Conservation (phyloP, 768 basidiomycete species). For the Phanerochaete sordida region DNA sequence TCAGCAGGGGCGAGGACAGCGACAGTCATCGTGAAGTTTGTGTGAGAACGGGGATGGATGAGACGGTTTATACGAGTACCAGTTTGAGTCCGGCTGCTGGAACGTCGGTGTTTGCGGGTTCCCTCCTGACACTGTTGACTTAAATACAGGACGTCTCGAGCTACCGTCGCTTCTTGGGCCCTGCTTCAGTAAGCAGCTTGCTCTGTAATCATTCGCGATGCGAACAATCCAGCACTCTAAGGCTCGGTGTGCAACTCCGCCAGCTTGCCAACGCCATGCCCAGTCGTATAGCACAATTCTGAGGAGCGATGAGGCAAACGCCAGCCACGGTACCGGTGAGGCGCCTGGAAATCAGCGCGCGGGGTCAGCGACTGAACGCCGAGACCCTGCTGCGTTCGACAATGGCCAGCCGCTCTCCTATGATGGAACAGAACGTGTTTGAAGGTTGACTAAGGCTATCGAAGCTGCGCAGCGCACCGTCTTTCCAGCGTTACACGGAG, state of each 20-base stretch:
- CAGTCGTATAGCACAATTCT: not conserved
- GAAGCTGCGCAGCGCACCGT: too few relatives aligned
- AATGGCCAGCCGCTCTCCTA: too few relatives aligned
- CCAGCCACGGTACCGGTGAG: not conserved
- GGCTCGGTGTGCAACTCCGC: not conserved
- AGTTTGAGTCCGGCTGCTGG: too few relatives aligned
- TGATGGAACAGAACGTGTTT: too few relatives aligned
- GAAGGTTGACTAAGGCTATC: too few relatives aligned
- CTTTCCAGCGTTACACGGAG: too few relatives aligned
- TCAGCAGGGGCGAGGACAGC: conserved; percentile 29
- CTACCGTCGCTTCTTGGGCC: too few relatives aligned
- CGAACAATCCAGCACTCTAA: not conserved
- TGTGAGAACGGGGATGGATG: not conserved
- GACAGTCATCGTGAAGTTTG: conserved; percentile 18
- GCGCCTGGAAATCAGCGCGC: too few relatives aligned
- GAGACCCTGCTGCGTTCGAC: too few relatives aligned
- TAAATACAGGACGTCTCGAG: too few relatives aligned
- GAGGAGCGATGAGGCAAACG: not conserved
- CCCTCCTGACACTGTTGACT: too few relatives aligned
- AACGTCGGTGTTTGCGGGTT: not conserved
- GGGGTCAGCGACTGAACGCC: too few relatives aligned
- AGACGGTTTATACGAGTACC: not conserved
- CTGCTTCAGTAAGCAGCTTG: not conserved
- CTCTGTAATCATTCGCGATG: not conserved
- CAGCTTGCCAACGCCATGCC: not conserved